Evolutionary conservation across 306 rosid genomes (phyloP).

Genomic region (Luffa acutangula): DNA sequence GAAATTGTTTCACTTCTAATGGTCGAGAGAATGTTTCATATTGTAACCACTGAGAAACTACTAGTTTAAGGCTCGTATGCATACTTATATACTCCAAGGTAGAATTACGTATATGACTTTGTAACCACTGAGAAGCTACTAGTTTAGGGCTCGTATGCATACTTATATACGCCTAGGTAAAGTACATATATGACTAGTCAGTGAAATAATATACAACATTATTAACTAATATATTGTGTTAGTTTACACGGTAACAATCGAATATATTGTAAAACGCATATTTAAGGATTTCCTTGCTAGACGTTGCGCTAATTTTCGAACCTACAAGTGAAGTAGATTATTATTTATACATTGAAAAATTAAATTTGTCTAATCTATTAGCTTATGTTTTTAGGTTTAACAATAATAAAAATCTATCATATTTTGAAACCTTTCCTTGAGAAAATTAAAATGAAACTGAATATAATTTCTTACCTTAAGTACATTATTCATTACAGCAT

Average conservation of each 20-base stretch:
- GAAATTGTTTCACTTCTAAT: neutral
- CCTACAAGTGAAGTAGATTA: neutral
- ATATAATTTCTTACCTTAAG: conserved; percentile 36
- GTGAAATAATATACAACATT: neutral
- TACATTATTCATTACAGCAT: conserved; percentile 48
- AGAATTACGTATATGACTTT: neutral
- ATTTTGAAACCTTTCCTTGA: neutral
- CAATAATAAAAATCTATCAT: neutral
- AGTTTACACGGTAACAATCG: neutral
- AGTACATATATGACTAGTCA: neutral
- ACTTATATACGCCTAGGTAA: neutral
- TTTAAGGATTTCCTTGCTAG: neutral
- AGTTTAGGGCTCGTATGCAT: neutral
- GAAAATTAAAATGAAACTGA: neutral
- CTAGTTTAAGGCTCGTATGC: neutral
- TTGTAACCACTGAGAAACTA: neutral
- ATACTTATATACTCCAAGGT: neutral
- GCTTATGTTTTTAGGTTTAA: neutral
- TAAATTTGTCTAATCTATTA: neutral
- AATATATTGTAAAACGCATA: too few relatives aligned
- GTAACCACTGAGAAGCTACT: neutral
- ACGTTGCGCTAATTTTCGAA: neutral
- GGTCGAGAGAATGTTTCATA: neutral
- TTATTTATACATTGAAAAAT: neutral
- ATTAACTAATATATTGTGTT: neutral